Conservation (phyloP, 1,139 yeast species). For the Suhomyces guaymorum region DNA sequence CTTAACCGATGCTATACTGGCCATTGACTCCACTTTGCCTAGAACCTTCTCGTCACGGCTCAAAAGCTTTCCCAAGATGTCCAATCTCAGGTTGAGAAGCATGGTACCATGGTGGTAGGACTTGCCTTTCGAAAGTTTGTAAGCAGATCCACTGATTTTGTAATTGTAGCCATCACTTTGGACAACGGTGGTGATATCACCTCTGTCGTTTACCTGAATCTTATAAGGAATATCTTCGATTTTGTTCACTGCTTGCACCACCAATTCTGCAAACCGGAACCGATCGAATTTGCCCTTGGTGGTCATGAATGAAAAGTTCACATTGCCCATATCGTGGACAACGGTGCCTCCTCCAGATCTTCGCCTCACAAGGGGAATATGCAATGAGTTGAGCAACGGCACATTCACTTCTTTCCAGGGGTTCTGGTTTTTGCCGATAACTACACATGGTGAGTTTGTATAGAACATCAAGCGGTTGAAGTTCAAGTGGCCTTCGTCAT, state of each 20-base stretch:
- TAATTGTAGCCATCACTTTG: conserved; percentile 31
- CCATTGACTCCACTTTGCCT: conserved; percentile 55
- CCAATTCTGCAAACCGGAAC: conserved; percentile 55
- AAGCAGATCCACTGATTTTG: conserved; percentile 90
- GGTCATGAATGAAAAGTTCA: conserved; percentile 82
- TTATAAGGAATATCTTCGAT: conserved; percentile 23
- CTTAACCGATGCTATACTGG: conserved; percentile 72
- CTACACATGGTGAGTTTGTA: conserved; percentile 80
- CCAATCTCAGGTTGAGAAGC: conserved; percentile 70
- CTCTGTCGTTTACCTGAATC: conserved; percentile 63
- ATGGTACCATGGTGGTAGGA: conserved; percentile 97
- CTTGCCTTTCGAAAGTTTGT: conserved; percentile 76
- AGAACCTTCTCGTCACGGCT: conserved; percentile 45
- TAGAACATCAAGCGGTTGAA: conserved; percentile 68
- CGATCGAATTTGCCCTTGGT: conserved; percentile 68
- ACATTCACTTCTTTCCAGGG: conserved; percentile 88
- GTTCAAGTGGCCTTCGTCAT: conserved; percentile 16
- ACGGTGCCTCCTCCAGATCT: conserved; percentile 97
- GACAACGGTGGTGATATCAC: conserved; percentile 63
- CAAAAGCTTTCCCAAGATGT: conserved; percentile 56
- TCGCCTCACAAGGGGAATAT: conserved; percentile 75
- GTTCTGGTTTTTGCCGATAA: conserved; percentile 94
- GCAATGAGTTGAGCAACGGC: conserved; percentile 50
- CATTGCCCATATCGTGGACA: conserved; percentile 91
- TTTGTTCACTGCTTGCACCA: conserved; percentile 53